A percentile compares a stretch with the other conserved stretches of the same genome.
phyloP scores from a whole-genome alignment of 768 basidiomycete genomes.

The Lactarius tabidus region DNA sequence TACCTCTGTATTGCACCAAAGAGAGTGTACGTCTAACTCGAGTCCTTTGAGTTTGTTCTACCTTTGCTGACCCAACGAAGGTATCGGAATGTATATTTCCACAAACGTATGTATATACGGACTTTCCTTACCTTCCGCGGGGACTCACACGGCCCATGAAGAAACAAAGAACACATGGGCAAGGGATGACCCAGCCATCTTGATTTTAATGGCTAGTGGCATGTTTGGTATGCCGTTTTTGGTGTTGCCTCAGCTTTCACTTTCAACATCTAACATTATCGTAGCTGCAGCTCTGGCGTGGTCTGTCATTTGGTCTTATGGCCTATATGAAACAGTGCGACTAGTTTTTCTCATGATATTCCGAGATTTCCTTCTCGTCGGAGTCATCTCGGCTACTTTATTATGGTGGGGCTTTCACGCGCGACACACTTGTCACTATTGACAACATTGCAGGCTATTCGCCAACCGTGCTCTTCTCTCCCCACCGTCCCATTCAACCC shows the following conservation, averaged over 20 bases:
- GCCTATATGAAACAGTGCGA: slow-evolving; percentile 49
- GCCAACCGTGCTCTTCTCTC: slow-evolving; percentile 69
- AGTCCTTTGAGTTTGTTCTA: slow-evolving; percentile 19
- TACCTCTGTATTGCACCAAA: slow-evolving; percentile 90
- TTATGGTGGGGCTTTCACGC: slow-evolving; percentile 53
- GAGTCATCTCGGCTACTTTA: slow-evolving; percentile 67
- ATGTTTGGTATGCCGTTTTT: slow-evolving; percentile 53
- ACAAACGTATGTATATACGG: slow-evolving; percentile 66
- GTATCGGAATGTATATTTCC: slow-evolving; percentile 96
- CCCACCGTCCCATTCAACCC: slow-evolving; percentile 67
- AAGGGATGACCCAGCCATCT: slow-evolving; percentile 93
- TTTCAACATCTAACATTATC: neutral
- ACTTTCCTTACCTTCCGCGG: neutral
- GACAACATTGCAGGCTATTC: slow-evolving; percentile 46
- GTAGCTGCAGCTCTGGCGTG: slow-evolving; percentile 80
- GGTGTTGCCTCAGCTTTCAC: neutral
- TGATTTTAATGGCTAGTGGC: slow-evolving; percentile 79
- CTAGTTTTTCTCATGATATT: slow-evolving; percentile 79
- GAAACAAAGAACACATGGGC: slow-evolving; percentile 99
- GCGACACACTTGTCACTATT: slow-evolving; percentile 3
- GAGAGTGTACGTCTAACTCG: slow-evolving; percentile 64
- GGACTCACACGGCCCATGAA: slow-evolving; percentile 31
- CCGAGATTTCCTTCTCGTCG: slow-evolving; percentile 82
- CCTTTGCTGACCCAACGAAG: slow-evolving; percentile 37
- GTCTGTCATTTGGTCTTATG: slow-evolving; percentile 77